These are phyloP conservation scores for Bipolaris cookei DNA, from an alignment of 2,329 filamentous ascomycete species.

Conservation along the genomic window DNA sequence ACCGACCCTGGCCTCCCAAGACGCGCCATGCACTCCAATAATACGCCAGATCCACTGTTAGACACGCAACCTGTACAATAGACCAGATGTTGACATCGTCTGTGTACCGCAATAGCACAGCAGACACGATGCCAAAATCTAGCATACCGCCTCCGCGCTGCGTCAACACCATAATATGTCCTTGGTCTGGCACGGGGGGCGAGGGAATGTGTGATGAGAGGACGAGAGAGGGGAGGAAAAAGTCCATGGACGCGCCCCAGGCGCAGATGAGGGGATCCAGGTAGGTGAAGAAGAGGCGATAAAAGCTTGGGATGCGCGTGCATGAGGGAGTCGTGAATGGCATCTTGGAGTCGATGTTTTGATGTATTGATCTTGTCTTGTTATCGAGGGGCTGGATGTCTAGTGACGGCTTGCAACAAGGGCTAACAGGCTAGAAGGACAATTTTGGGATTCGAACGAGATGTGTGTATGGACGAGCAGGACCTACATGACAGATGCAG, in stretches of 20 bases:
- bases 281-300: constrained; percentile 37
- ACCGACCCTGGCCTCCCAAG: constrained; percentile 22
- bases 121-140: constrained; percentile 36
- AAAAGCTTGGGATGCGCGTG: constrained; percentile 21
- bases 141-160: constrained; percentile 38
- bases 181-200: constrained; percentile 23
- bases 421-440: background rate
- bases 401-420: too few species aligned
- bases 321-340: constrained; percentile 1
- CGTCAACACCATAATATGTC: constrained; percentile 35
- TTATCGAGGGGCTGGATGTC: background rate
- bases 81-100: constrained; percentile 31
- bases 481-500: too few species aligned
- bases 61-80: constrained; percentile 27
- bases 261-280: constrained; percentile 37
- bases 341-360: background rate
- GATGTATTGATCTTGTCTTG: background rate
- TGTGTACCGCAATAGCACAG: constrained; percentile 35
- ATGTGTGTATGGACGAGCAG: background rate
- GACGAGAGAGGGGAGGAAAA: constrained; percentile 30
- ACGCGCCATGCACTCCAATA: constrained; percentile 27
- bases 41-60: constrained; percentile 33
- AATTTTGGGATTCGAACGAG: background rate
- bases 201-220: constrained; percentile 29
- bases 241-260: constrained; percentile 39